Evolutionary conservation across 2,329 filamentous ascomycete genomes (phyloP), one percentile per base, ranked within the genome.

Genomic region (Rhynchosporium agropyri): DNA sequence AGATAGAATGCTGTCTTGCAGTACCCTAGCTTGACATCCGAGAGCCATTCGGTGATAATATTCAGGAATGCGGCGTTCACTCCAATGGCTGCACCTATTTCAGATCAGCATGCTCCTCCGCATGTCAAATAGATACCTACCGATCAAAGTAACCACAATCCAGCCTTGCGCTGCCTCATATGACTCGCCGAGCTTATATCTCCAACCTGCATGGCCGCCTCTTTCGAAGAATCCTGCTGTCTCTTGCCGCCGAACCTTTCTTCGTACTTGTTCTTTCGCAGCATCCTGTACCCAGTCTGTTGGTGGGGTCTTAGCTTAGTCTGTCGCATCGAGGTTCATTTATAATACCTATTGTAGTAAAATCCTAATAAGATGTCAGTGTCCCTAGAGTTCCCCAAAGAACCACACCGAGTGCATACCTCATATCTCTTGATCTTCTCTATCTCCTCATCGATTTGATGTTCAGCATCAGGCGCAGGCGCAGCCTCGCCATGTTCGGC

Each of bases 241-340:
- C 71, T 89, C 87, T 75, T 87, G 88, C 72, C 90, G 85, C 69
- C 89, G 84, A 54, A 89, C 84, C 71, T 91, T 91, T 65, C 94
- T 87, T 61, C 93, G 86, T 53, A 91, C 81, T 75, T 96, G 91
- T 76, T 97, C 95, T 67, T 93, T 89, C 40, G 92, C 89, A 10
- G 94, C 93, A 83, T 99, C 95, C 76, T 99, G 94, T 0, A 99
- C 94, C 95, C 95, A 99, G 77, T 99, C 95, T 85, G 82, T 79
- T 54, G 56, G 57, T 48, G 63, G 36, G 5, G 55, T 65, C 70
- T 80, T 72, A 81, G 76, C 74, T 57, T 63, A 40, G n/a, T 33
- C 49, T 64, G 51, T 66, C 58, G 64, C 65, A 69, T 67, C 48
- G 43, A 46, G 15, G 13, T 31, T 12, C 33, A n/a, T 13, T 46